Base-by-base conservation (phyloP, 805 yeast species). In the Debaryomyces maramus region DNA sequence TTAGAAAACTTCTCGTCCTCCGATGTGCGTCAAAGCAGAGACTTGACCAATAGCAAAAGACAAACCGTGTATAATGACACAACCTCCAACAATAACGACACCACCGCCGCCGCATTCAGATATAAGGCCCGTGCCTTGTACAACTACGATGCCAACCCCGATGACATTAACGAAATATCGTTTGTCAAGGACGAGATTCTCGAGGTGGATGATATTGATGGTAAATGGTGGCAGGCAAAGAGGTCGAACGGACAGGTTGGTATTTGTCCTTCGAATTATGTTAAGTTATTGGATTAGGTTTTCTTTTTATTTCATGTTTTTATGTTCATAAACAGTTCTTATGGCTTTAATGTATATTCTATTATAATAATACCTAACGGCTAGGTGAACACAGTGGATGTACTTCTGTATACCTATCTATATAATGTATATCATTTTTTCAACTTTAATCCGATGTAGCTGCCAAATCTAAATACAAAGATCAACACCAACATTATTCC, bases 201-300 rank as follows among this genome's bases (percentile, higher is more conserved):
- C 61, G 88, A 83, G 54, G 95, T 91, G 23, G 88, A 88, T 51
- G 97, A 91, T 56, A 88, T 88, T 41, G 86, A 86, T 49, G 97
- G 97, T 33, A 83, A 95, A 66, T 91, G 99, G 99, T 91, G 98
- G 98, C 96, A 89, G 66, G 97, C 96, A 29, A 80, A 85, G 61
- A 79, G 90, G 56, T 74, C 84, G 6, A 85, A 80, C 51, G 99
- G 99, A 23, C 93, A 89, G 60, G 85, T 88, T 32, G 99, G 98
- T 50, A 91, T 91, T 54, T 89, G 96, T 63, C 98, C 99, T 36
- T 84, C 95, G 53, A 93, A 91, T 63, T 91, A 91, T 58, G 90
- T 91, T 34, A 87, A 87, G 62, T 70, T 89, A 45, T 67, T 84
- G 41, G 81, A 75, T 46, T 63, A 50, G 48, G 22, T 32, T 32